phyloP scores from a whole-genome alignment of 106 monocot species.

The Dendrobium officinale region DNA sequence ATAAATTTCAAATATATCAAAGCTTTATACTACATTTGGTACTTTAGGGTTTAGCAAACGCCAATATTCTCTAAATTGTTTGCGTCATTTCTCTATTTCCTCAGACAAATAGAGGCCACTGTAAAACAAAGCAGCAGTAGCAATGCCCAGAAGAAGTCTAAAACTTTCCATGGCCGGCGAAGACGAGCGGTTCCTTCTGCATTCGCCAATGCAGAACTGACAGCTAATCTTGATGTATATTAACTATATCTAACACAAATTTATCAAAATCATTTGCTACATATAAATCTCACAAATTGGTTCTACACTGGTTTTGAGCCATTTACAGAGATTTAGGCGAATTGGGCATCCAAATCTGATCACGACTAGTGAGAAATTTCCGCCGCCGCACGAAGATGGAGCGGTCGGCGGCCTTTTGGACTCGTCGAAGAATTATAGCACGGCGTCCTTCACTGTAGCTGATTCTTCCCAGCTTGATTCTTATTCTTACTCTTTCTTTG shows the following conservation, averaged over 20 bases:
- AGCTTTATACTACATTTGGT: no score
- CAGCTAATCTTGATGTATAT: constrained; percentile 55
- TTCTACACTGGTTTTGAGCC: no score
- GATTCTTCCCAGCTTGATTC: constrained; percentile 15
- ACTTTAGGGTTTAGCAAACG: no score
- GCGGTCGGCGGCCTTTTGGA: constrained; percentile 31
- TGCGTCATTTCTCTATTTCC: not conserved
- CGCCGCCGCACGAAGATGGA: constrained; percentile 83
- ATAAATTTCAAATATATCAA: no score
- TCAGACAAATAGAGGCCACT: constrained; percentile 23
- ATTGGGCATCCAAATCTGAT: constrained; percentile 17
- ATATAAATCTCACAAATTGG: no score
- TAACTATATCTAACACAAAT: no score
- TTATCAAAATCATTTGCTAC: no score
- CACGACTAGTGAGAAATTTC: constrained; percentile 86
- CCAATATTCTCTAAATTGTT: not conserved
- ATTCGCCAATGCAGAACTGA: constrained; percentile 74
- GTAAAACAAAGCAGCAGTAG: constrained; percentile 15
- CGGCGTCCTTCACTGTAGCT: constrained; percentile 23
- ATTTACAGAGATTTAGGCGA: constrained; percentile 34
- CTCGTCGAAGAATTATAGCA: constrained; percentile 19
- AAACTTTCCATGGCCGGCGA: constrained; percentile 15
- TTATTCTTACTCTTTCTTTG: constrained; percentile 29
- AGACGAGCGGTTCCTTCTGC: constrained; percentile 67
- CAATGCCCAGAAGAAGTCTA: constrained; percentile 14